phyloP scores from a whole-genome alignment of 1,284 basidiomycete species.

The Ceratobasidium theobromae region DNA sequence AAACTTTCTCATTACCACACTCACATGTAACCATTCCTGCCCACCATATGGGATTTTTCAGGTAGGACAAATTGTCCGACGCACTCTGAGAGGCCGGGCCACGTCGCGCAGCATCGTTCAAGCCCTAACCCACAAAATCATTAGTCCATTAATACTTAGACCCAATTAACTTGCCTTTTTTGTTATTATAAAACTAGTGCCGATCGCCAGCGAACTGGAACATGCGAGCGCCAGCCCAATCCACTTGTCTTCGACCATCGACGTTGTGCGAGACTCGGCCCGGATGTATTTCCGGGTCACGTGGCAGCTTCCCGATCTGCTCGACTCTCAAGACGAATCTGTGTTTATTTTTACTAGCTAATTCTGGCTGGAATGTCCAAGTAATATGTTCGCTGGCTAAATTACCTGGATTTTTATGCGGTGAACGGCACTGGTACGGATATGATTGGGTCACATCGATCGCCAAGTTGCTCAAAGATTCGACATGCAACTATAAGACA shows the following conservation, averaged over 20 bases:
- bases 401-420: no score
- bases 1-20: conserved; percentile 42
- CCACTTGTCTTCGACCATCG: conserved; percentile 87
- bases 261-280: not conserved
- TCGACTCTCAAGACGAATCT: no score
- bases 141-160: not conserved
- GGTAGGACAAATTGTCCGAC: conserved; percentile 81
- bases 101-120: conserved; percentile 73
- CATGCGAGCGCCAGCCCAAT: conserved; percentile 86
- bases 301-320: no score
- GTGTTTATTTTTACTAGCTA: no score
- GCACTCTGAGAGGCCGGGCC: conserved; percentile 57
- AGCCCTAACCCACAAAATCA: conserved; percentile 54
- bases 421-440: no score
- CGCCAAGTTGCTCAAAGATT: no score
- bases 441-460: no score
- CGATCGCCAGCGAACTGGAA: conserved; percentile 81
- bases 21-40: conserved; percentile 89
- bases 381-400: no score
- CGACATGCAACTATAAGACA: no score
- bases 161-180: conserved; percentile 73
- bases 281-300: not conserved
- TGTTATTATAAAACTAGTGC: conserved; percentile 93
- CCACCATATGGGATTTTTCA: conserved; percentile 98
- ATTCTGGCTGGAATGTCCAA: no score